Conservation (phyloP, 192 early-diverging fungal species). For the Dissophora ornata region DNA sequence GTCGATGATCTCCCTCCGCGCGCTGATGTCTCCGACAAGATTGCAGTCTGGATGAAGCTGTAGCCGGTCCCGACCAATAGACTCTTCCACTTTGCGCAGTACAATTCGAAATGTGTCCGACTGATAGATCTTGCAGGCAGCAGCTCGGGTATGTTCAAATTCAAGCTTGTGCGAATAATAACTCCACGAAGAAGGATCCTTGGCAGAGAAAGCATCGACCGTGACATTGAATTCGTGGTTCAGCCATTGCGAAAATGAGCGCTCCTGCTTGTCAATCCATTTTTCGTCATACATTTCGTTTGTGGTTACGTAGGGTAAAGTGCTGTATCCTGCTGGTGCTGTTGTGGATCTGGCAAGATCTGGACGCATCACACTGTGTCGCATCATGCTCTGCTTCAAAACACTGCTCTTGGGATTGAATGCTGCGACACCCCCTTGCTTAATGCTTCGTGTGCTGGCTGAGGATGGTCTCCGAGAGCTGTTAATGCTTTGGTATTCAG, state of each 20-base stretch:
- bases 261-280: slow-evolving; percentile 58
- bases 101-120: slow-evolving; percentile 48
- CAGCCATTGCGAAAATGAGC: slow-evolving; percentile 51
- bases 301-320: slow-evolving; percentile 47
- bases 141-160: slow-evolving; percentile 42
- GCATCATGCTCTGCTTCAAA: slow-evolving; percentile 37
- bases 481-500: slow-evolving; percentile 27
- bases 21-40: slow-evolving; percentile 38
- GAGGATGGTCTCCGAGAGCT: slow-evolving; percentile 13
- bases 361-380: slow-evolving; percentile 15
- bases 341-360: neutral
- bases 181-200: slow-evolving; percentile 47
- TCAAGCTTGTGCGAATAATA: slow-evolving; percentile 52
- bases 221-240: slow-evolving; percentile 52
- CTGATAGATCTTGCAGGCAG: slow-evolving; percentile 54
- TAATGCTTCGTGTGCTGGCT: slow-evolving; percentile 7
- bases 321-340: slow-evolving; percentile 41
- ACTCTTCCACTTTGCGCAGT: slow-evolving; percentile 52
- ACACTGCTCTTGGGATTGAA: slow-evolving; percentile 15
- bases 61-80: slow-evolving; percentile 36
- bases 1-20: slow-evolving; percentile 45
- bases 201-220: slow-evolving; percentile 37
- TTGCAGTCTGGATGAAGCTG: slow-evolving; percentile 39
- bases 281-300: slow-evolving; percentile 58
- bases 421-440: neutral